Conservation (phyloP, 2,329 filamentous ascomycete species). For the Fusarium sp. region DNA sequence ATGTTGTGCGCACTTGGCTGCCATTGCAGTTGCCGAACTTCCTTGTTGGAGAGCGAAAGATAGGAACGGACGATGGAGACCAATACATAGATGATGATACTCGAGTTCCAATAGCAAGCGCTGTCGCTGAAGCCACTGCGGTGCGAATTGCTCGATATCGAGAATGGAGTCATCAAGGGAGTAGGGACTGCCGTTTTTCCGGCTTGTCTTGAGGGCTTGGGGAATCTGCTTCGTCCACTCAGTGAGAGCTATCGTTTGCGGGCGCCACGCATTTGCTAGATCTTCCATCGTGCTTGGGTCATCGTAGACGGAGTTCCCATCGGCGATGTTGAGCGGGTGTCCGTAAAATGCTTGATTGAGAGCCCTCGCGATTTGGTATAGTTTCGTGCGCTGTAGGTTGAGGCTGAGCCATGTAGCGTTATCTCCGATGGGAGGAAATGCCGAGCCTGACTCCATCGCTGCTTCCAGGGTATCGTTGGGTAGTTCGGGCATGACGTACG, state of each 20-base stretch:
- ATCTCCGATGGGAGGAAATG: slow-evolving; percentile 4
- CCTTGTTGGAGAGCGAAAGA: not conserved
- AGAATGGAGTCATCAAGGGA: not conserved
- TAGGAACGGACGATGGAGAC: slow-evolving; percentile 3
- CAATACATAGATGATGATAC: slow-evolving; percentile 8
- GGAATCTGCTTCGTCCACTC: not conserved
- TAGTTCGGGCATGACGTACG: not conserved
- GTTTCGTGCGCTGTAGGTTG: not conserved
- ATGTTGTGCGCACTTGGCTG: not conserved
- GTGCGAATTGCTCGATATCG: not conserved
- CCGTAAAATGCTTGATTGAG: not conserved
- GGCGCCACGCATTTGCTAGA: not conserved
- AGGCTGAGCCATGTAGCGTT: slow-evolving; percentile 8
- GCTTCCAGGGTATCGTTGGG: not conserved
- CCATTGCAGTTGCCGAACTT: not conserved
- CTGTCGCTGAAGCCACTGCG: slow-evolving; percentile 9
- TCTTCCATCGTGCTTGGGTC: not conserved
- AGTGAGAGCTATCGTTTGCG: not conserved
- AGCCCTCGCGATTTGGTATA: not conserved
- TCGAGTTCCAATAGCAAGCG: not conserved
- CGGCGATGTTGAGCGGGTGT: not conserved
- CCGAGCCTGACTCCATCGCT: slow-evolving; percentile 6
- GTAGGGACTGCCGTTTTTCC: not conserved
- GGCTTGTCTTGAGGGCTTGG: not conserved
- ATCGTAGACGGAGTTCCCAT: not conserved